phyloP scores from a whole-genome alignment of 1,139 yeast genomes.

The Kluyveromyces sp. region DNA sequence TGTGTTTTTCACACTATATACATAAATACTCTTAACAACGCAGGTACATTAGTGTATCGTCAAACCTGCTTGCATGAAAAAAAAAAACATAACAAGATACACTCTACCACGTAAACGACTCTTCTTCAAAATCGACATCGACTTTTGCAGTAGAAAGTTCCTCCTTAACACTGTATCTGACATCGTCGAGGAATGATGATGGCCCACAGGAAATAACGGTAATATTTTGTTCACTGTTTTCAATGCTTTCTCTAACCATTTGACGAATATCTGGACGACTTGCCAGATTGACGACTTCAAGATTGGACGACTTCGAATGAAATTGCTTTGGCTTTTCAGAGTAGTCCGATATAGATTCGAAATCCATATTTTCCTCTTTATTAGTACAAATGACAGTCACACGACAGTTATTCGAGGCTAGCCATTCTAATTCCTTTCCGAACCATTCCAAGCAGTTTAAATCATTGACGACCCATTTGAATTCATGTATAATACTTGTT shows the following conservation, averaged over 20 bases:
- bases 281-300: constrained; percentile 19
- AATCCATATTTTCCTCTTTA: background rate
- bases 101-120: constrained; percentile 35
- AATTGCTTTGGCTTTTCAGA: background rate
- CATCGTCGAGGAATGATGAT: constrained; percentile 32
- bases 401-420: constrained; percentile 26
- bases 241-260: constrained; percentile 33
- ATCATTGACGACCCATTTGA: constrained; percentile 23
- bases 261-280: constrained; percentile 38
- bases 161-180: constrained; percentile 31
- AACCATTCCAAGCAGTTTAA: constrained; percentile 32
- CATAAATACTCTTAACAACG: too few species aligned
- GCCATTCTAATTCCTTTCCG: constrained; percentile 31
- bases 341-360: background rate
- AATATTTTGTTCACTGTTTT: constrained; percentile 11
- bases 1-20: too few species aligned
- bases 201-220: constrained; percentile 40
- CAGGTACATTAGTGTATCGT: too few species aligned
- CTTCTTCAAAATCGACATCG: constrained; percentile 37
- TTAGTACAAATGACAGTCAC: constrained; percentile 7
- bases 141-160: constrained; percentile 20
- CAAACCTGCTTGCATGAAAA: too few species aligned
- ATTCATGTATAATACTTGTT: constrained; percentile 8
- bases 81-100: too few species aligned
- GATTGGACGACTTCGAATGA: background rate